Base-by-base conservation (phyloP, 805 yeast genomes). In the Candida piceae region DNA sequence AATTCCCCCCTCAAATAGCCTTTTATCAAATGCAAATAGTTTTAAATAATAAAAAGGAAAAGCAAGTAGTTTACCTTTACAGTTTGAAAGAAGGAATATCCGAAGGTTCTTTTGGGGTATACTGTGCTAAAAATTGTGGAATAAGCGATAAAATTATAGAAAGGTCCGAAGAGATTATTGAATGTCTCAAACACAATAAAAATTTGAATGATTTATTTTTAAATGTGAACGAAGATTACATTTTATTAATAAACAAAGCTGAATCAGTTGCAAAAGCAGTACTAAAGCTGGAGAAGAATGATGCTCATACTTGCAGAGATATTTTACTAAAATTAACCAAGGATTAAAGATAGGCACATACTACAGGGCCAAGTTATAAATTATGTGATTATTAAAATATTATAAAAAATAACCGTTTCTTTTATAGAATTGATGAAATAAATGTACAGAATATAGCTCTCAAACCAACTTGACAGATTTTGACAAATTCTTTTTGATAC, bases 401-500 rank as follows among this genome's bases (percentile, higher is more conserved):
- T n/a, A n/a, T n/a, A n/a, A n/a, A n/a, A n/a, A n/a, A n/a, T n/a
- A n/a, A n/a, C n/a, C n/a, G n/a, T n/a, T n/a, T n/a, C n/a, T n/a
- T n/a, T n/a, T n/a, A n/a, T n/a, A n/a, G n/a, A n/a, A n/a, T n/a
- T n/a, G n/a, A n/a, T n/a, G n/a, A n/a, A n/a, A n/a, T n/a, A n/a
- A n/a, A n/a, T n/a, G n/a, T n/a, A n/a, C n/a, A n/a, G n/a, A n/a
- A n/a, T n/a, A n/a, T n/a, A n/a, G n/a, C n/a, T n/a, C n/a, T n/a
- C n/a, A 67, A n/a, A 55, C 66, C 63, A 88, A 80, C 61, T 82
- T 84, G 55, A 86, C 88, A 53, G 95, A 81, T 62, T 86, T 82
- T n/a, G 95, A 72, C 35, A 90, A 58, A 48, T 87, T 87, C 76
- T 93, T 90, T 72, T 88, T 88, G 59, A 93, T 93, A 85, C 98